These are phyloP conservation scores for Akanthomyces lecanii DNA, from an alignment of 2,329 filamentous ascomycete genomes.

Conservation along the genomic window DNA sequence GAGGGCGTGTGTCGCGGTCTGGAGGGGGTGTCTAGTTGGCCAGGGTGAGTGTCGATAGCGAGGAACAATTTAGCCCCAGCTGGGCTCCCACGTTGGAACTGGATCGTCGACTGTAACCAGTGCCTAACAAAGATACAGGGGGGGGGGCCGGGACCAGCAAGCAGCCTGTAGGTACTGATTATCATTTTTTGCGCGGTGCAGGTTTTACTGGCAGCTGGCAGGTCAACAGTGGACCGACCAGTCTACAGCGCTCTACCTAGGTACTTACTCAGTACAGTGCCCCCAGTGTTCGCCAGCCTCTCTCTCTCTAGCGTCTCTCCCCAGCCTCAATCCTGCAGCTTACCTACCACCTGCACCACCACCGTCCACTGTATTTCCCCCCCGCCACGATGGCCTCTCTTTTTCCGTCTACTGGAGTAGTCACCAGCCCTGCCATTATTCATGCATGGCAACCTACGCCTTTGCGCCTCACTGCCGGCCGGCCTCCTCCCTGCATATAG, in stretches of 20 bases:
- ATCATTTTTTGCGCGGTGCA: background rate
- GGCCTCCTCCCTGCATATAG: too few species aligned
- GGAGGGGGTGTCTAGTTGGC: too few species aligned
- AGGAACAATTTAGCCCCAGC: background rate
- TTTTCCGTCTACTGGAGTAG: background rate
- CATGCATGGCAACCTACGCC: background rate
- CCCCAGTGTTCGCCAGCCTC: background rate
- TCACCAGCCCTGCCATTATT: background rate
- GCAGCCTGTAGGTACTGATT: too few species aligned
- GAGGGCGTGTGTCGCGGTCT: too few species aligned
- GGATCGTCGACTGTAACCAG: too few species aligned
- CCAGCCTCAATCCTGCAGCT: slow-evolving; percentile 1
- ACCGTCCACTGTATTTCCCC: background rate
- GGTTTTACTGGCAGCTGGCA: background rate
- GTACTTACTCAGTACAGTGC: too few species aligned
- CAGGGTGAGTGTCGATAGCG: background rate
- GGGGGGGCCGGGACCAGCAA: too few species aligned
- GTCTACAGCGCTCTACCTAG: background rate
- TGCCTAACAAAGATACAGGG: too few species aligned
- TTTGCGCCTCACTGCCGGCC: too few species aligned
- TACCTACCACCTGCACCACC: background rate
- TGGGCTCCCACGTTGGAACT: too few species aligned
- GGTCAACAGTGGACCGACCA: too few species aligned
- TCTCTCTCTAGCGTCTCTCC: background rate
- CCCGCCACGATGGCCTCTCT: slow-evolving; percentile 10